Conservation (phyloP, 192 early-diverging fungal genomes). For the Entophlyctis luteolus region DNA sequence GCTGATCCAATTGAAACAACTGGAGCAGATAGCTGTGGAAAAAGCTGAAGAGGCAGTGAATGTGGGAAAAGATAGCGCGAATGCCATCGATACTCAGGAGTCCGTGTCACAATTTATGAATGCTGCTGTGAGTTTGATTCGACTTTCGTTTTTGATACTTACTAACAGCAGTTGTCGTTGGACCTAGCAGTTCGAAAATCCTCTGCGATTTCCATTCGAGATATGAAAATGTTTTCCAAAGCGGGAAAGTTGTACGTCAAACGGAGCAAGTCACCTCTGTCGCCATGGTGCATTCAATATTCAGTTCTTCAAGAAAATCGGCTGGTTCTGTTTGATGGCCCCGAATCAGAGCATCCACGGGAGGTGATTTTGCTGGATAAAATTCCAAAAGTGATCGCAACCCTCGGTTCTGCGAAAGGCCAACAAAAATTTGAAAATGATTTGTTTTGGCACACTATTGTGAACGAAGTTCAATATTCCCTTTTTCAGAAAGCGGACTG, state of each 20-base stretch:
- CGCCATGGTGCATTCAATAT: conserved; percentile 38
- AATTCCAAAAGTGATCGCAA: neutral
- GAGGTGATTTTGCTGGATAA: conserved; percentile 18
- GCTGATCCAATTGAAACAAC: conserved; percentile 23
- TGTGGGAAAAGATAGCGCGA: conserved; percentile 18
- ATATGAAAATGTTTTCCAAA: conserved; percentile 17
- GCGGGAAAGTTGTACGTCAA: conserved; percentile 37
- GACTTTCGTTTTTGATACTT: too few relatives aligned
- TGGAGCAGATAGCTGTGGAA: conserved; percentile 31
- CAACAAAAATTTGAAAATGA: conserved; percentile 17
- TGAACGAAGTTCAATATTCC: conserved; percentile 38
- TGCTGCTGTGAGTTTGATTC: conserved; percentile 2
- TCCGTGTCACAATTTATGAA: conserved; percentile 35
- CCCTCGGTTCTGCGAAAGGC: neutral
- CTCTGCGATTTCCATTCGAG: conserved; percentile 21
- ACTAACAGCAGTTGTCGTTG: conserved; percentile 18
- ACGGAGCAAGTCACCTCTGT: conserved; percentile 33
- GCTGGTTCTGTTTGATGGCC: conserved; percentile 41
- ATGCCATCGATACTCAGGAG: conserved; percentile 24
- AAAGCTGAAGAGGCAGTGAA: conserved; percentile 19
- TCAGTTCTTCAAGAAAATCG: conserved; percentile 32
- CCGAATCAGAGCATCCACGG: conserved; percentile 14
- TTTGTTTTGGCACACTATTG: conserved; percentile 23
- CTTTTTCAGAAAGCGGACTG: conserved; percentile 41
- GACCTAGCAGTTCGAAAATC: conserved; percentile 20